Percentiles rank a stretch among this genome's conserved stretches.
Evolutionary conservation across 164 flowering plant species (phyloP).

Genomic region (Vitis riparia): DNA sequence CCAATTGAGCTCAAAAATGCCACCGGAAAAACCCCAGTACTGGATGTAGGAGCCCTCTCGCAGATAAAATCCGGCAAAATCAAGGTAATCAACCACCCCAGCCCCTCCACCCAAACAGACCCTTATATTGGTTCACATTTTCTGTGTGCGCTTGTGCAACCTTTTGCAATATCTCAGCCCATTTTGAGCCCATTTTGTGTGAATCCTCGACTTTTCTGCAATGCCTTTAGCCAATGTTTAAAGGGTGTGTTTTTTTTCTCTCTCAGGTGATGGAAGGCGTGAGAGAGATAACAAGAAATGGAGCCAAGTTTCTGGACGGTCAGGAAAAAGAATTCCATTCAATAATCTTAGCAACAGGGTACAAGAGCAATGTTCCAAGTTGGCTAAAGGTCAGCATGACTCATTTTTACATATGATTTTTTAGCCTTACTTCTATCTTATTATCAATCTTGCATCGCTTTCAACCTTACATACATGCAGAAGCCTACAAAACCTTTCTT

Average conservation of each 20-base stretch:
- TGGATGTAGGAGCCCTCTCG: conserved; percentile 82
- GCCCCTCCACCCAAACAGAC: neutral
- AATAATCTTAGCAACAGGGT: conserved; percentile 88
- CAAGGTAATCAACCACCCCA: conserved; percentile 47
- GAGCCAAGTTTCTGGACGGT: conserved; percentile 79
- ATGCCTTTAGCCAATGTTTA: neutral
- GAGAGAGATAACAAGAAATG: conserved; percentile 69
- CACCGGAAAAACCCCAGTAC: conserved; percentile 94
- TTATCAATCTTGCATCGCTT: conserved; percentile 49
- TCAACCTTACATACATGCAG: conserved; percentile 39
- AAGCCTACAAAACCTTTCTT: conserved; percentile 46
- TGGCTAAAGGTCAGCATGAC: conserved; percentile 84
- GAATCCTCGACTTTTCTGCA: neutral
- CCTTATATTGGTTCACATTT: neutral
- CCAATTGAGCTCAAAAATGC: conserved; percentile 89
- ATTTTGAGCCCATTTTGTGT: neutral
- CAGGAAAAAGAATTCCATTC: conserved; percentile 82
- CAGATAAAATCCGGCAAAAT: conserved; percentile 77
- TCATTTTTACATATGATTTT: neutral
- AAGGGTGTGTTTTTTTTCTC: neutral
- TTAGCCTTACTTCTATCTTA: conserved; percentile 20
- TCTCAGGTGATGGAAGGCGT: conserved; percentile 79
- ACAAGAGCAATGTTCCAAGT: conserved; percentile 90
- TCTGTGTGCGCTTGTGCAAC: too few species aligned
- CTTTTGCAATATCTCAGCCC: too few species aligned